phyloP scores from a whole-genome alignment of 345 rosid species.

The Reutealis trisperma region DNA sequence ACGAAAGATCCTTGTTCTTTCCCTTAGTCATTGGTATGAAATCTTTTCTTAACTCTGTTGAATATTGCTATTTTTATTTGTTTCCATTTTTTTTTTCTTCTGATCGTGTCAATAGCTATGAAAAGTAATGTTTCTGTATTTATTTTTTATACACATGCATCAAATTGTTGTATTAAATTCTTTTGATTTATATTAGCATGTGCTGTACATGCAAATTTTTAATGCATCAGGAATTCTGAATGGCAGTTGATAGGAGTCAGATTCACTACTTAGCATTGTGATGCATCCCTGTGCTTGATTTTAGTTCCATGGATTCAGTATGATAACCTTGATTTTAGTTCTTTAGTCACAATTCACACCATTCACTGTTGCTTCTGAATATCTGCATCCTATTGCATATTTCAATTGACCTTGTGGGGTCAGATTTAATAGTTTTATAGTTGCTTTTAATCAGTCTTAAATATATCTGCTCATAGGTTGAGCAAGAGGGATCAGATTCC shows the following conservation, averaged over 20 bases:
- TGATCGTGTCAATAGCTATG: constrained; percentile 29
- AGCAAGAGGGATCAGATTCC: neutral
- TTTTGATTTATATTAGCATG: constrained; percentile 16
- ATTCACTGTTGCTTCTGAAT: neutral
- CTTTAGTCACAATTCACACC: neutral
- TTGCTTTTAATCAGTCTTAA: neutral
- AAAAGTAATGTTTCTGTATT: constrained; percentile 31
- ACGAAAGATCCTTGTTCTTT: constrained; percentile 31
- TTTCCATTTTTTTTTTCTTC: constrained; percentile 21
- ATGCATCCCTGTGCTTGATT: neutral
- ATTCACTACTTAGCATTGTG: neutral
- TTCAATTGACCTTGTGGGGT: neutral
- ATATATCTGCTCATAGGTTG: no score
- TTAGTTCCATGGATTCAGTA: neutral
- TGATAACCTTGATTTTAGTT: neutral
- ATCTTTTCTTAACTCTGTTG: constrained; percentile 4
- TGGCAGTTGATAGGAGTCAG: neutral
- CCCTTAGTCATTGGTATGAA: constrained; percentile 11
- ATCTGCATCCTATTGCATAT: neutral
- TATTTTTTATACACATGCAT: constrained; percentile 28
- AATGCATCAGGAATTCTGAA: neutral
- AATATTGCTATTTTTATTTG: constrained; percentile 26
- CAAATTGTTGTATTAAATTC: constrained; percentile 26
- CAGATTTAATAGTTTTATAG: neutral
- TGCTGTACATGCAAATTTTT: neutral